These are phyloP conservation scores for Malus orientalis DNA, from an alignment of 306 rosid genomes.

Conservation along the genomic window DNA sequence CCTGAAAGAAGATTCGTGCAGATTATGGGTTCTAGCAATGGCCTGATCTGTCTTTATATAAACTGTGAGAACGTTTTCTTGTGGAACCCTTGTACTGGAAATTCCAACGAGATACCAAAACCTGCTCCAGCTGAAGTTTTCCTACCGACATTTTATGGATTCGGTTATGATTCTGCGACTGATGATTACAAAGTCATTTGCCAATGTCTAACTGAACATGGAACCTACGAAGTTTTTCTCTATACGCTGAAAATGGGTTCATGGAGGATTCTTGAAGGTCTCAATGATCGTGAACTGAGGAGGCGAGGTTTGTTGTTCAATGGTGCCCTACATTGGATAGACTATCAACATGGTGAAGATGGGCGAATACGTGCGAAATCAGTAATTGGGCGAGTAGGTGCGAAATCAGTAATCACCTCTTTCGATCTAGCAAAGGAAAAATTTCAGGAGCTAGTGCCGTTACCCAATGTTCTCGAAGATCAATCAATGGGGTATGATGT, in stretches of 20 bases:
- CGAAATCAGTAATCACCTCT: neutral
- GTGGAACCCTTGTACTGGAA: neutral
- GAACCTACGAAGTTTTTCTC: no score
- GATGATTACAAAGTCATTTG: neutral
- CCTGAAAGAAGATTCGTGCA: neutral
- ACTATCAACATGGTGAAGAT: neutral
- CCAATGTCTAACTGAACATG: no score
- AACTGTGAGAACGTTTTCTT: neutral
- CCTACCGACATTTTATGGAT: neutral
- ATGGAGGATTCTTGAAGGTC: neutral
- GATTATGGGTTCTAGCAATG: neutral
- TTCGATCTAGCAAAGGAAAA: neutral
- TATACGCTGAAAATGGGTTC: neutral
- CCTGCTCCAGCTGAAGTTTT: neutral
- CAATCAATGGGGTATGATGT: no score
- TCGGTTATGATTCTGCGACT: neutral
- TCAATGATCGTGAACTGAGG: neutral
- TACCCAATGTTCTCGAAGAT: no score
- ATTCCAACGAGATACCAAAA: neutral
- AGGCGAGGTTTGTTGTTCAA: neutral
- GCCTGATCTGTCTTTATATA: neutral
- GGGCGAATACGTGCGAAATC: no score
- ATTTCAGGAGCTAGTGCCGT: no score
- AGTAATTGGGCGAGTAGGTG: no score
- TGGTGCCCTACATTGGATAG: constrained; percentile 1